Conservation (phyloP, 257 asterid species). For the Rauvolfia tetraphylla region DNA sequence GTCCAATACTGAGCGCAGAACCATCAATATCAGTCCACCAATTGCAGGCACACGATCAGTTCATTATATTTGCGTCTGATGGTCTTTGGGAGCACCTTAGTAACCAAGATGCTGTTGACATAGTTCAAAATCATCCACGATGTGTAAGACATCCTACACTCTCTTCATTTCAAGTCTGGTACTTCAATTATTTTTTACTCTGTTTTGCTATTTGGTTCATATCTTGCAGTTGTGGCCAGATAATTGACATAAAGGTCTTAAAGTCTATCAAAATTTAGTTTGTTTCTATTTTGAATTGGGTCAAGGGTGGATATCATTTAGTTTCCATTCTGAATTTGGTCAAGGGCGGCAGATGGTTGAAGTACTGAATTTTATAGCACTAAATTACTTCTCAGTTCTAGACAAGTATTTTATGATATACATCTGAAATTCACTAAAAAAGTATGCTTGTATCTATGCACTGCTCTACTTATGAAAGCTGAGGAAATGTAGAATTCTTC, state of each 20-base stretch:
- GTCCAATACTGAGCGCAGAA: slow-evolving; percentile 67
- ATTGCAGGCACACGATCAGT: slow-evolving; percentile 63
- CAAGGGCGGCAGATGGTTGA: neutral
- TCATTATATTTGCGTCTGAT: slow-evolving; percentile 73
- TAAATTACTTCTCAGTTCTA: neutral
- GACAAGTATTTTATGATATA: neutral
- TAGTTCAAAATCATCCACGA: slow-evolving; percentile 64
- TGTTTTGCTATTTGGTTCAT: neutral
- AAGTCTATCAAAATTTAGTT: neutral
- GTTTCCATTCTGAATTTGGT: too few species aligned
- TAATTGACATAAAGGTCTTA: neutral
- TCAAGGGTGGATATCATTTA: neutral
- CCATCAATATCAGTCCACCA: slow-evolving; percentile 59
- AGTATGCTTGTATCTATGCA: neutral
- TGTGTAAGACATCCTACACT: slow-evolving; percentile 37
- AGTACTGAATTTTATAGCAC: neutral
- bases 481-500: neutral
- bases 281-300: neutral
- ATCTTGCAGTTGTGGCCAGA: neutral
- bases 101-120: slow-evolving; percentile 74
- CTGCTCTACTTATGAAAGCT: neutral
- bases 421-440: neutral
- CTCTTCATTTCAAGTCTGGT: neutral
- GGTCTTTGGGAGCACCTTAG: slow-evolving; percentile 88
- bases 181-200: neutral